phyloP scores from a whole-genome alignment of 1,139 yeast genomes.

The Yarrowia galli region DNA sequence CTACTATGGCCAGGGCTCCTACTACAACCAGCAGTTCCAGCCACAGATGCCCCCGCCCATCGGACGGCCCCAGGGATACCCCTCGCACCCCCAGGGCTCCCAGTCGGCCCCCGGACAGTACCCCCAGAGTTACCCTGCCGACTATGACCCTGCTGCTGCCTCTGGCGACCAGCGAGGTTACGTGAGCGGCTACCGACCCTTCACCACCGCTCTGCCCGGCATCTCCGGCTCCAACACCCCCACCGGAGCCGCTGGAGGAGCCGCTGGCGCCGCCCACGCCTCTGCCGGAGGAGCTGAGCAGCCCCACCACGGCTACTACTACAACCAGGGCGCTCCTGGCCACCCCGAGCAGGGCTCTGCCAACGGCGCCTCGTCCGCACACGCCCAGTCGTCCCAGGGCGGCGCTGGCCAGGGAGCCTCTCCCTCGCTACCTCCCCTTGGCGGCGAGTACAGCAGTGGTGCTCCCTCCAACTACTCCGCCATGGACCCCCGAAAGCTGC shows the following conservation, averaged over 20 bases:
- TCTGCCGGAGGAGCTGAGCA: slow-evolving; percentile 3
- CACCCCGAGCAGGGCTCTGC: slow-evolving; percentile 37
- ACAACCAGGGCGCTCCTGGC: slow-evolving; percentile 37
- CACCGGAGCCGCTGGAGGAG: slow-evolving; percentile 33
- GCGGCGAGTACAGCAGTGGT: slow-evolving; percentile 26
- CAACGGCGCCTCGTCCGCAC: slow-evolving; percentile 22
- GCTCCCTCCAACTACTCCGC: slow-evolving; percentile 38
- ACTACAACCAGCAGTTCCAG: slow-evolving; percentile 39
- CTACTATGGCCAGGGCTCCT: slow-evolving; percentile 38
- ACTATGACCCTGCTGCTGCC: slow-evolving; percentile 36
- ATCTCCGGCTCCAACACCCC: slow-evolving; percentile 37
- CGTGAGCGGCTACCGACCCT: slow-evolving; percentile 36
- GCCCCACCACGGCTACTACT: slow-evolving; percentile 35
- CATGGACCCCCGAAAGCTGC: slow-evolving; percentile 39
- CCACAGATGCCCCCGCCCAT: slow-evolving; percentile 39
- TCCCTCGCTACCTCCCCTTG: slow-evolving; percentile 37
- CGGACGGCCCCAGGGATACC: slow-evolving; percentile 38
- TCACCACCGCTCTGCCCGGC: slow-evolving; percentile 34
- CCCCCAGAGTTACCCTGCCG: slow-evolving; percentile 38
- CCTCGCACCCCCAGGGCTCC: slow-evolving; percentile 36
- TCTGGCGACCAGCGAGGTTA: slow-evolving; percentile 36
- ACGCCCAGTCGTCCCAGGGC: slow-evolving; percentile 20
- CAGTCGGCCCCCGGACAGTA: slow-evolving; percentile 36
- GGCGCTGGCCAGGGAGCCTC: slow-evolving; percentile 24
- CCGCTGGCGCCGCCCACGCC: slow-evolving; percentile 17